Base-by-base conservation (phyloP, 371 early-diverging fungal species). In the Apophysomyces sp. region DNA sequence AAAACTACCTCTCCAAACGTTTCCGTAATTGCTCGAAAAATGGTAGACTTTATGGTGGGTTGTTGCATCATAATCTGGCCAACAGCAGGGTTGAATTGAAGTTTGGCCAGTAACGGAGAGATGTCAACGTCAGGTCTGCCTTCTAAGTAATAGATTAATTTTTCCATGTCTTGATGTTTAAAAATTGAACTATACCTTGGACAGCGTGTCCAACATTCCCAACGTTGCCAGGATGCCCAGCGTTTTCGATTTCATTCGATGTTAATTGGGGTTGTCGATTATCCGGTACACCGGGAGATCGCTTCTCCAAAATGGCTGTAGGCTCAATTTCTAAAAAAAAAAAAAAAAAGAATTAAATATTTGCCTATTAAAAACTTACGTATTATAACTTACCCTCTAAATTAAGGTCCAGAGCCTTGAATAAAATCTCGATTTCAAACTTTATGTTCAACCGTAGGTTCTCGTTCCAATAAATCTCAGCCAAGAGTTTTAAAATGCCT, bases 401-500 rank as follows among this genome's bases (percentile, higher is more conserved):
- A 56, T 94, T 94, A 18, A 98, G 72, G 13, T 86, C 71, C 44
- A 97, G 75, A 26, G 91, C 87, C 72, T 94, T 95, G 80, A 92
- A 96, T 41, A 99, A 75, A 7, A 98, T 93, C 72, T 98, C 98
- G 30, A 99, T 94, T 70, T 97, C 97, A 77, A 99, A 97, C 68
- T 96, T 95, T 34, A 96, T 84, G 55, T 93, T 95, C 60, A 97
- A 78, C 68, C 94, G 96, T 55, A 98, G 76, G 31, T 95, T 94
- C 0, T 95, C 97, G 55, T 83, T 90, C 69, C 92, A 91, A 69
- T 97, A 98, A 8, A 99, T 76, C 72, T 98, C 98, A 9, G 92
- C 88, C 29, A 99, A 76, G 2, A 98, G 80, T 52, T 88, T 87
- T 77, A 99, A 83, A 59, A 93, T 92, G 29, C 92, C 89, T 91